Conservation (phyloP, 2,329 filamentous ascomycete species). For the Cucurbitaria berberidis region DNA sequence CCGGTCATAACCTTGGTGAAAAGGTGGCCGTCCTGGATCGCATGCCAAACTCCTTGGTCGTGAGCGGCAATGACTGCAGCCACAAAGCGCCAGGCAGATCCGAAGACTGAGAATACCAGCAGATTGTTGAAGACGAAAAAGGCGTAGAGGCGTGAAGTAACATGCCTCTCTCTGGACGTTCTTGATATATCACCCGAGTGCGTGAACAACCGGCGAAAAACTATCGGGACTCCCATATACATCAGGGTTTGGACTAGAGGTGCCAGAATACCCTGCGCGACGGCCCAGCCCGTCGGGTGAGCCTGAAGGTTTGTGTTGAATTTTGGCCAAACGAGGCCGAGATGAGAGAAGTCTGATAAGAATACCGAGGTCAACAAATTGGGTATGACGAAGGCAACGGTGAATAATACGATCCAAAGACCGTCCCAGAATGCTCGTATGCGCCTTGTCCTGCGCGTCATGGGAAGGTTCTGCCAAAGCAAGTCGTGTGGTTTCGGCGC, state of each 20-base stretch:
- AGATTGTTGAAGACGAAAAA: slow-evolving; percentile 99
- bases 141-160: slow-evolving; percentile 86
- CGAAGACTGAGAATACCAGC: slow-evolving; percentile 90
- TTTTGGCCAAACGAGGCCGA: slow-evolving; percentile 78
- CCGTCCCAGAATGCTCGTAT: slow-evolving; percentile 79
- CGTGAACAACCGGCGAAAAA: slow-evolving; percentile 86
- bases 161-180: slow-evolving; percentile 83
- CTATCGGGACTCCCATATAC: slow-evolving; percentile 83
- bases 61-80: slow-evolving; percentile 65
- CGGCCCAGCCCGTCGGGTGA: slow-evolving; percentile 75
- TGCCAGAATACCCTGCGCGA: slow-evolving; percentile 89
- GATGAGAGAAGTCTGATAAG: slow-evolving; percentile 80
- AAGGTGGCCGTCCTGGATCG: slow-evolving; percentile 70
- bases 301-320: slow-evolving; percentile 71
- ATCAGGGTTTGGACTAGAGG: slow-evolving; percentile 85
- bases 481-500: slow-evolving; percentile 90
- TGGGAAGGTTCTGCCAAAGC: slow-evolving; percentile 90
- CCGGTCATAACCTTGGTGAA: slow-evolving; percentile 71
- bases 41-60: slow-evolving; percentile 66
- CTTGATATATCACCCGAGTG: slow-evolving; percentile 89
- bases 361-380: slow-evolving; percentile 96
- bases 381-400: slow-evolving; percentile 82
- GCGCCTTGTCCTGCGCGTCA: slow-evolving; percentile 70
- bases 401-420: slow-evolving; percentile 81
- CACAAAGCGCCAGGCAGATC: slow-evolving; percentile 80